Base-by-base conservation (phyloP, 768 basidiomycete species). In the Gyrodon lividus region DNA sequence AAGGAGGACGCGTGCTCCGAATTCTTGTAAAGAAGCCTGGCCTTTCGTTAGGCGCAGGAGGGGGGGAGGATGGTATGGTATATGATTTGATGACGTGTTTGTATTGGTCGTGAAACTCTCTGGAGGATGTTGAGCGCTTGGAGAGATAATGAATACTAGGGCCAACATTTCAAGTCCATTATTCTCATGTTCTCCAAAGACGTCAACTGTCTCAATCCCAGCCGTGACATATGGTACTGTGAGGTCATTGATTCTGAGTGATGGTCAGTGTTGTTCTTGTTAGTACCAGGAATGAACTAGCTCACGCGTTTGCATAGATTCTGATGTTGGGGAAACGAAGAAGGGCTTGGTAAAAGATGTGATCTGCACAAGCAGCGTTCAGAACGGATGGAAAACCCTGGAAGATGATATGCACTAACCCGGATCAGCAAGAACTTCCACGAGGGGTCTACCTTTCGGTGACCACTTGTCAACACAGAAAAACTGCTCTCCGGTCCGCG, bases 151-250 rank as follows among this genome's bases (percentile, higher is more conserved):
- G 45, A 39, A 55, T 26, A 43, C 31, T n/a, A 31, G 28, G 17
- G 41, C 80, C 19, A 66, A 87, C 85, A 92, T 66, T 59, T 83
- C 66, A 19, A 92, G 70, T 2, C 86, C 88, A 51, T 76, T 85
- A 1, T 64, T 70, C 19, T 72, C 68, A 54, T 80, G 71, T 13
- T 80, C 76, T 12, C 73, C 70, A 64, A 92, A 92, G 0, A 81
- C 77, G 66, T 95, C 87, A 54, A 77, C 68, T 0, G 72, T 66
- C 52, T 89, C 86, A 28, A 92, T 86, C 7, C 83, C 82, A 6
- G 88, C 81, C 1, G 89, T 92, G 14, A 87, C 71, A 61, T 88
- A 95, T 1, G 93, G 89, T 2, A 96, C 92, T 0, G 92, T 92
- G 3, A 72, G 50, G 59, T 95, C 92, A 59, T 86, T 83, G 14